These are phyloP conservation scores for Didymella segeticola DNA, from an alignment of 2,329 filamentous ascomycete genomes.

Conservation along the genomic window DNA sequence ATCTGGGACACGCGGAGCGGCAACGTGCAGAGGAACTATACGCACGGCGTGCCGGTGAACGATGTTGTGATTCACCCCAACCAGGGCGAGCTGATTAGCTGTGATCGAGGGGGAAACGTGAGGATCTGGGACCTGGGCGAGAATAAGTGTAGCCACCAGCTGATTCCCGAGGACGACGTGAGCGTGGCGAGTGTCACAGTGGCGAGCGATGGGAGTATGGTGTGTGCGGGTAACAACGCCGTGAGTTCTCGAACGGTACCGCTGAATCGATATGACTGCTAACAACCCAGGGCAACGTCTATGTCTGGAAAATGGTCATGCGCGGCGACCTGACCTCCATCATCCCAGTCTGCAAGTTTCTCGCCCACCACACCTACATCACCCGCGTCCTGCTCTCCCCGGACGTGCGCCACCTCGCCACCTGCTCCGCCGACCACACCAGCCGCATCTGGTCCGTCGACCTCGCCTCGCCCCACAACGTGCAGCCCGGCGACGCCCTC, in stretches of 20 bases:
- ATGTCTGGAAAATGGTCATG: constrained; percentile 94
- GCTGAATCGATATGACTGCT: too few species aligned
- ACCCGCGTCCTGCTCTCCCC: constrained; percentile 90
- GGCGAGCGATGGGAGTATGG: constrained; percentile 88
- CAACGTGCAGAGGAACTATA: constrained; percentile 89
- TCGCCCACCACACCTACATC: constrained; percentile 90
- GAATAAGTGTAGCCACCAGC: constrained; percentile 94
- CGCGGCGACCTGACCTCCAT: constrained; percentile 82
- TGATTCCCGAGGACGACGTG: constrained; percentile 95
- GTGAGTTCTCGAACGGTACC: constrained; percentile 65
- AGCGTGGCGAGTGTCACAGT: constrained; percentile 94
- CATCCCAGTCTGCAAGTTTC: constrained; percentile 86
- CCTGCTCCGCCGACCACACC: constrained; percentile 91
- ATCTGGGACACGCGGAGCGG: constrained; percentile 94
- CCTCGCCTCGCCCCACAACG: constrained; percentile 45
- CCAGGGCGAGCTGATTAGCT: constrained; percentile 96
- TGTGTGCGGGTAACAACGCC: constrained; percentile 91
- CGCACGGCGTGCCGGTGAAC: constrained; percentile 86
- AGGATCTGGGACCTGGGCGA: constrained; percentile 96
- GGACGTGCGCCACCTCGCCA: constrained; percentile 92
- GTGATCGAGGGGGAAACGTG: constrained; percentile 90
- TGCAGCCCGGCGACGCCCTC: constrained; percentile 39
- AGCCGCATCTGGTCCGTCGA: constrained; percentile 97
- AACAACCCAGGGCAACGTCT: constrained; percentile 96
- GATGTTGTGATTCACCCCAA: constrained; percentile 99